Base-by-base conservation (phyloP, 495 filamentous ascomycete species). In the Neurospora sublineolata region DNA sequence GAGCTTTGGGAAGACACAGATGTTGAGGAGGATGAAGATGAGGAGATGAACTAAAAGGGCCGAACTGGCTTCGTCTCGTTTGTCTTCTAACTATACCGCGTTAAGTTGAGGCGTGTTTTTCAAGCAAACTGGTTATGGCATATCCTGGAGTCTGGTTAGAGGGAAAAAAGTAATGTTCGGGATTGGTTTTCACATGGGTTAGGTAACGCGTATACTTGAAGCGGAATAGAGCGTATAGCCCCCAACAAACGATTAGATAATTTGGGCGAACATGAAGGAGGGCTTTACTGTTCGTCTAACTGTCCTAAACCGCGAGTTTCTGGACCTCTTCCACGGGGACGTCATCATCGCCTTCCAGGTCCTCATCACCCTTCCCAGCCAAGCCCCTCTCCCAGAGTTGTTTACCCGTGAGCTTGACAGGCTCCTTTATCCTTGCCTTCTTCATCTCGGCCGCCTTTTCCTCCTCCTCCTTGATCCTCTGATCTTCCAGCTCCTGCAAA, bases 341-440 rank as follows among this genome's bases (percentile, higher is more conserved):
- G 16, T 79, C 81, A 73, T 84, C 84, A 20, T 83, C 80, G 0
- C 84, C 87, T 36, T 76, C 84, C 60, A 94, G 91, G 74, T 93
- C 93, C 79, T 93, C 90, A 68, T 90, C 92, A 68, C 76, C 84
- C 82, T 90, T 92, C 37, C 89, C 89, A 73, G 84, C 93, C 77
- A 97, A 82, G 10, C 93, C 93, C 68, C 87, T 84, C 83, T 94
- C 90, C 93, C 93, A 97, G 68, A 97, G 80, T 78, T 97, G 89
- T 79, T 83, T 91, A 40, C 93, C 93, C 7, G 92, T 93, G 73
- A 96, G 82, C 78, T 85, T 90, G 0, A 76, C 75, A 16, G 85
- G 84, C 76, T 91, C 89, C 81, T 89, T 90, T 52, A 85, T 83
- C 73, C 79, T 83, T 73, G 89, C 93, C 85, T 91, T 94, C 83